Percentiles rank a stretch among this genome's conserved stretches.
phyloP scores from a whole-genome alignment of 2,329 filamentous ascomycete species.

The Talaromyces sp. region DNA sequence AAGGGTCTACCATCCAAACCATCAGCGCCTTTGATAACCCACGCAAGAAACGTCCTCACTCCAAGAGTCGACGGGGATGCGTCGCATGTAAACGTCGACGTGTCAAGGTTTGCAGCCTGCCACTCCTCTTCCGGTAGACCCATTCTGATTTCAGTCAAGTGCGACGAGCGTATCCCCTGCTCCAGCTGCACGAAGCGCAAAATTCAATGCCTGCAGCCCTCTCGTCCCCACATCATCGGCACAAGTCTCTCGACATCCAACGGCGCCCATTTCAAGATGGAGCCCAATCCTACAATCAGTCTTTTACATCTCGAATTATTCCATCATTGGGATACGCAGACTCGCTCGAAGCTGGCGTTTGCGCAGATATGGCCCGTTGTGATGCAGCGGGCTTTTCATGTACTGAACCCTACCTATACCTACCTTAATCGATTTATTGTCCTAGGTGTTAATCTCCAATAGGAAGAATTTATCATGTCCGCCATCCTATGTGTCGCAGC shows the following conservation, averaged over 20 bases:
- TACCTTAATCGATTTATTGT: background rate
- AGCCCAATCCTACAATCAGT: background rate
- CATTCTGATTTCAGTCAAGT: background rate
- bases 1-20: background rate
- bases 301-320: conserved; percentile 5
- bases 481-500: conserved; percentile 5
- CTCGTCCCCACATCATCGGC: background rate
- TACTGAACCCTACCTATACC: background rate
- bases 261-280: background rate
- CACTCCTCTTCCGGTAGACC: too few species aligned
- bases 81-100: conserved; percentile 2
- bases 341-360: background rate
- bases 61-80: conserved; percentile 1
- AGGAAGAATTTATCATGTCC: conserved; percentile 11
- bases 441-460: background rate
- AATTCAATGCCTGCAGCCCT: conserved; percentile 3
- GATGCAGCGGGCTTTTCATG: conserved; percentile 5
- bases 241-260: background rate
- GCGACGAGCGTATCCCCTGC: conserved; percentile 1
- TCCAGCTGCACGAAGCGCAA: conserved; percentile 4
- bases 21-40: background rate
- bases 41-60: conserved; percentile 3
- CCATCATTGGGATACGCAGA: conserved; percentile 9
- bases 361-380: background rate
- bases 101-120: background rate